These are phyloP conservation scores for Globisporangium acanthophoron DNA, from an alignment of 352 stramenopile species.

Conservation along the genomic window DNA sequence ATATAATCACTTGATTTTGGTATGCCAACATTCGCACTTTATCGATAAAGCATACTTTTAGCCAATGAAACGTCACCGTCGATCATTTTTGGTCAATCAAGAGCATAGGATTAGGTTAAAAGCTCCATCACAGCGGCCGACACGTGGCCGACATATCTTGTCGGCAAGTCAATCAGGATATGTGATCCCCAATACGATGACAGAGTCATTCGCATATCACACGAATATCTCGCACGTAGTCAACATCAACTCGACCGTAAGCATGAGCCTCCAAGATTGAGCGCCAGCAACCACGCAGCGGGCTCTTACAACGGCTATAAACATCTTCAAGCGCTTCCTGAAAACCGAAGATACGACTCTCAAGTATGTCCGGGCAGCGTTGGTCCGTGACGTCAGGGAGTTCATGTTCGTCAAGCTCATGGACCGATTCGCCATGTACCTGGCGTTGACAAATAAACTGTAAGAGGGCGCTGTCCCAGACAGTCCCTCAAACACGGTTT, in stretches of 20 bases:
- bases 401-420: neutral
- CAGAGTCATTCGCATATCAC: neutral
- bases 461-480: no score
- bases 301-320: neutral
- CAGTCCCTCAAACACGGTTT: no score
- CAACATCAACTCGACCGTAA: neutral
- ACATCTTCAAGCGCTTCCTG: constrained; percentile 2
- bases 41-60: neutral
- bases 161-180: neutral
- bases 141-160: neutral
- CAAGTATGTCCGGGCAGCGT: neutral
- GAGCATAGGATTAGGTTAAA: neutral
- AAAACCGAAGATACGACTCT: neutral
- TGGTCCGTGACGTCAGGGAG: neutral
- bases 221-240: constrained; percentile 1
- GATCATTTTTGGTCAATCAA: neutral
- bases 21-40: no score
- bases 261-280: neutral
- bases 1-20: no score
- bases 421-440: neutral
- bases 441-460: neutral
- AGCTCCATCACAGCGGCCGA: neutral
- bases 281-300: neutral
- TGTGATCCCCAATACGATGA: neutral
- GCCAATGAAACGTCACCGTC: neutral